Evolutionary conservation across 805 yeast genomes (phyloP), one percentile per base, ranked within the genome.

Genomic region (Debaryomyces hansenii): DNA sequence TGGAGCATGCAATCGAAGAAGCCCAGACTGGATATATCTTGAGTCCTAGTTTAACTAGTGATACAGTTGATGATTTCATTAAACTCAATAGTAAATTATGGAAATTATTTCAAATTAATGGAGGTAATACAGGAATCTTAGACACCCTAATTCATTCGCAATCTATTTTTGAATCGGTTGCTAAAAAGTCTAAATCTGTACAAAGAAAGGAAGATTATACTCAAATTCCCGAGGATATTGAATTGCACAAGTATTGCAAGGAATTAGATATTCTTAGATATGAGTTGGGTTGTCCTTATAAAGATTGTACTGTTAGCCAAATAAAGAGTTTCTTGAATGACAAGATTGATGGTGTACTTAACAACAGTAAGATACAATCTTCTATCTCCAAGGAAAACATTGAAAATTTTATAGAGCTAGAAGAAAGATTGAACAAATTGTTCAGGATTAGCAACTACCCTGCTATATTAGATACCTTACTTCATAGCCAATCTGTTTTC

Each of bases 71-170:
- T n/a, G 20, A 39, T 16, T 40, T 39, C 21, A 36, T 28, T 11
- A 40, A 41, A 18, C 48, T 59, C 37, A 38, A 49, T 27, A 51
- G 49, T 20, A 48, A 55, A 24, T 48, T 59, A 38, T 42, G 40
- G 2, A 24, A 53, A 60, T 69, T 37, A 68, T 81, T 7, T 58
- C 59, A 64, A 24, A 52, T 78, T 32, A 82, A 83, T 51, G 83
- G 84, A 11, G 84, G 84, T 0, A 77, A 80, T 53, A 69, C 84
- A 2, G 77, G 77, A 43, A 72, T 80, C 8, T 72, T 84, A 55
- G 90, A 84, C 55, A 68, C 84, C 1, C 56, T 84, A 33, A 56
- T 80, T 16, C 75, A 78, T 42, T 79, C 77, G 49, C 79, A 78
- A 44, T 57, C 62, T 46, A 67, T 69, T 8, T 79, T 79, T 54